Evolutionary conservation across 225 moss, liverwort and hornwort genomes (phyloP).

Genomic region (Bryoerythrophyllum caledonicum): DNA sequence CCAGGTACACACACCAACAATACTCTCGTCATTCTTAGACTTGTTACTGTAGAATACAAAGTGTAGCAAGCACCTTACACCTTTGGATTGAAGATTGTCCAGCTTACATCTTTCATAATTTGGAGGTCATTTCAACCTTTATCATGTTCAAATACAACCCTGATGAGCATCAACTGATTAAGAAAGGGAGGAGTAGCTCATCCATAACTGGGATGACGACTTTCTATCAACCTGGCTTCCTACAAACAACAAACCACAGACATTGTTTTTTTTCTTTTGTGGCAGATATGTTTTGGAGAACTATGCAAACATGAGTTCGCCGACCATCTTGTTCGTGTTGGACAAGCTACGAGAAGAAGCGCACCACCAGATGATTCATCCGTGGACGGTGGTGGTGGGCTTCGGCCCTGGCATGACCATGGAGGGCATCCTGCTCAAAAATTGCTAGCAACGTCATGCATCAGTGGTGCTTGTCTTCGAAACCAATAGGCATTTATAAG

Average conservation of each 20-base stretch:
- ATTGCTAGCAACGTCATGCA: conserved; percentile 21
- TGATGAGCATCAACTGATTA: too few species aligned
- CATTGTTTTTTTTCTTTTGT: not conserved
- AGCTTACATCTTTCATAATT: too few species aligned
- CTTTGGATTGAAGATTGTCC: too few species aligned
- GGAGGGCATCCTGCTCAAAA: conserved; percentile 47
- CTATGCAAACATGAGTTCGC: conserved; percentile 56
- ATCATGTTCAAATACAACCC: too few species aligned
- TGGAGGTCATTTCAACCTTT: too few species aligned
- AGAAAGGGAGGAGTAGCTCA: too few species aligned
- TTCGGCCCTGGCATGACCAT: conserved; percentile 52
- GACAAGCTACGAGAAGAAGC: conserved; percentile 34
- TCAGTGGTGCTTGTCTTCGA: not conserved
- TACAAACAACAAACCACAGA: too few species aligned
- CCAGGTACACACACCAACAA: conserved; percentile 26
- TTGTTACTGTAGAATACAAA: too few species aligned
- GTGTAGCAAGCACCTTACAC: too few species aligned
- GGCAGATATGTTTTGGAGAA: conserved; percentile 42
- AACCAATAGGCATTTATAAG: not conserved
- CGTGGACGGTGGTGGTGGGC: conserved; percentile 43
- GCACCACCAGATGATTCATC: conserved; percentile 11
- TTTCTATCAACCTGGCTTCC: too few species aligned
- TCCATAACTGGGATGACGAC: too few species aligned
- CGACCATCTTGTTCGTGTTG: conserved; percentile 54
- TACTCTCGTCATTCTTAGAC: too few species aligned